Evolutionary conservation across 495 filamentous ascomycete species (phyloP), one percentile per base, ranked within the genome.

Genomic region (Mytilinidion resinicola): DNA sequence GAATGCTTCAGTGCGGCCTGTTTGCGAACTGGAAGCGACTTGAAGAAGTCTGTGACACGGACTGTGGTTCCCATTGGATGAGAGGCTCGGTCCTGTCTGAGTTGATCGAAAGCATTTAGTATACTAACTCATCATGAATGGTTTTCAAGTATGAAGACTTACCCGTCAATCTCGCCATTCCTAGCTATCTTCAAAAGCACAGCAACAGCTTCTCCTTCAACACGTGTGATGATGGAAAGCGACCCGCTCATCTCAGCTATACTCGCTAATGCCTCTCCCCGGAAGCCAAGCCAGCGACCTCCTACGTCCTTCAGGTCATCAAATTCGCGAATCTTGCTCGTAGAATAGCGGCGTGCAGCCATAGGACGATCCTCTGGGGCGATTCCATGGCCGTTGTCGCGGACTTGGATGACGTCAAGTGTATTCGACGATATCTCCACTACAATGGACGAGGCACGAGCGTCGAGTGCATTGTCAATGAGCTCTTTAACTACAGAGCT

Each of bases 341-440:
- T 96, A 63, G 83, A 86, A 41, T 87, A 78, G 33, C 82, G 82
- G 60, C 77, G 81, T 56, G 87, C 89, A 4, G 95, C 76, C 41
- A 80, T 56, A 9, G 76, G 69, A 38, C 89, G 80, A 66, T 96
- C 90, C 8, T 79, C 80, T 3, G 77, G 74, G 8, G 78, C 70
- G 56, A 97, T 92, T 0, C 93, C 92, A 64, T 84, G 74, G 36
- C 93, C 93, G 72, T 96, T 95, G 71, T 98, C 93, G 46, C 86
- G 86, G 56, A 96, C 82, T 60, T 90, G 85, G 41, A 98, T 85
- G 30, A 80, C 73, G 68, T 90, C 87, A 21, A 96, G 66, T 0
- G 86, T 83, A 61, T 96, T 91, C 21, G 75, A 63, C 1, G 89
- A 86, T 30, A 96, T 76, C 55, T 91, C 78, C 35, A 97, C 74